phyloP scores from a whole-genome alignment of 2,329 filamentous ascomycete genomes.

The Ceratocystis destructans region DNA sequence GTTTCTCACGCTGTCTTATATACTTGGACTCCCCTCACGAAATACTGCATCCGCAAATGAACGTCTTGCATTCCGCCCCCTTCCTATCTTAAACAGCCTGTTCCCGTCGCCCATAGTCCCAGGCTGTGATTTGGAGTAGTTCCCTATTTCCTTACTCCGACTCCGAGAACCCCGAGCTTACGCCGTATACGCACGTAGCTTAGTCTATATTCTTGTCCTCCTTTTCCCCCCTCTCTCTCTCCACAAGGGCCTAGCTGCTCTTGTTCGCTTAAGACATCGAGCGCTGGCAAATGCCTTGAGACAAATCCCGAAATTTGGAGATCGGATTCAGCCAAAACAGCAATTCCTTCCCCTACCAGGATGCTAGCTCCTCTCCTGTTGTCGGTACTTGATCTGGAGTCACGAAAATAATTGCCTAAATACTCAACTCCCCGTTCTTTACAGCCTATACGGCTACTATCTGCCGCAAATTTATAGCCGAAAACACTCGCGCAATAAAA shows the following conservation, averaged over 20 bases:
- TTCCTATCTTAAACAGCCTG: not conserved
- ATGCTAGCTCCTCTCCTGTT: not conserved
- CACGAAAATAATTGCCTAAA: not conserved
- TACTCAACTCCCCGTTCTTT: not conserved
- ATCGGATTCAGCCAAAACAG: not conserved
- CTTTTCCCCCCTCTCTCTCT: not conserved
- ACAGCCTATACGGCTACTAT: not conserved
- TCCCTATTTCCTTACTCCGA: not conserved
- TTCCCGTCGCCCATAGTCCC: not conserved
- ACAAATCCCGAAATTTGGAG: not conserved
- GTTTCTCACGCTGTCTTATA: not conserved
- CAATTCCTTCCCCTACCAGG: not conserved
- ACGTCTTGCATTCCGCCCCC: not conserved
- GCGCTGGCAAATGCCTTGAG: not conserved
- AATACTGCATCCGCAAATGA: not conserved
- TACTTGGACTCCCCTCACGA: not conserved
- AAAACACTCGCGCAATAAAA: not conserved
- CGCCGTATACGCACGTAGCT: not conserved
- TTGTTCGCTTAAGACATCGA: not conserved
- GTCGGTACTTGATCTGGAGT: not conserved
- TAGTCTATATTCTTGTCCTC: not conserved
- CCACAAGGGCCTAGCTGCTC: not conserved
- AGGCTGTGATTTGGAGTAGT: not conserved
- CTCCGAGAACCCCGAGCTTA: constrained; percentile 6
- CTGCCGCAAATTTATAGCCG: not conserved